Evolutionary conservation across 1,284 basidiomycete species (phyloP), one percentile per base, ranked within the genome.

Genomic region (Stygiomarasmius scandens): DNA sequence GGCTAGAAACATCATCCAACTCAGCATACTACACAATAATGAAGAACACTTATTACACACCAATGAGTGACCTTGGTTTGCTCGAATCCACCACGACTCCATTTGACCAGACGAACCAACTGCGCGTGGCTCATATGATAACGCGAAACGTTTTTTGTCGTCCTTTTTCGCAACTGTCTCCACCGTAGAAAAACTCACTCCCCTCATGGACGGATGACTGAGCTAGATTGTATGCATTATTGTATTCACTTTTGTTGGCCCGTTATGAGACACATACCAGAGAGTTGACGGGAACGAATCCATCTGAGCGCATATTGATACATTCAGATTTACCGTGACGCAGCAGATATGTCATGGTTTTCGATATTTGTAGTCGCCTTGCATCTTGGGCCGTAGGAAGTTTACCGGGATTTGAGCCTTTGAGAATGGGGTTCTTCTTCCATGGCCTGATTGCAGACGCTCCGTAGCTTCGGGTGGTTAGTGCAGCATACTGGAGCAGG

Each of bases 11-110:
- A 4, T 11, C 8, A 50, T 19, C 8, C 23, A 32, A 50, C 9
- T 32, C 6, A 32, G 29, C 5, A 24, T 24, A 32, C 20, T 4
- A 23, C 22, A 9, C 24, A 19, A 51, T 52, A 25, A 49, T 14
- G 16, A 2, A 52, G 60, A n/a, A 54, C 43, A 41, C 27, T 41
- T 24, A 49, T 22, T 10, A 62, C 70, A 22, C 60, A 84, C 86
- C 70, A 80, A 75, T 48, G 88, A 86, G 71, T 95, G 93, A 0
- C 92, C 91, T 68, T 93, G 91, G 55, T 89, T 90, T 0, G 93
- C 91, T 24, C 92, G 74, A 63, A 94, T 92, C 82, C 86, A 93
- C 77, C 83, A 85, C 24, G 79, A 70, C n/a, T 77, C 71, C 9
- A 67, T 58, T 4, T 69, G 61, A 22, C 59, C 27, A 19, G 66